Evolutionary conservation across 2,329 filamentous ascomycete species (phyloP), one percentile per base, ranked within the genome.

Genomic region (Fusarium sp.): DNA sequence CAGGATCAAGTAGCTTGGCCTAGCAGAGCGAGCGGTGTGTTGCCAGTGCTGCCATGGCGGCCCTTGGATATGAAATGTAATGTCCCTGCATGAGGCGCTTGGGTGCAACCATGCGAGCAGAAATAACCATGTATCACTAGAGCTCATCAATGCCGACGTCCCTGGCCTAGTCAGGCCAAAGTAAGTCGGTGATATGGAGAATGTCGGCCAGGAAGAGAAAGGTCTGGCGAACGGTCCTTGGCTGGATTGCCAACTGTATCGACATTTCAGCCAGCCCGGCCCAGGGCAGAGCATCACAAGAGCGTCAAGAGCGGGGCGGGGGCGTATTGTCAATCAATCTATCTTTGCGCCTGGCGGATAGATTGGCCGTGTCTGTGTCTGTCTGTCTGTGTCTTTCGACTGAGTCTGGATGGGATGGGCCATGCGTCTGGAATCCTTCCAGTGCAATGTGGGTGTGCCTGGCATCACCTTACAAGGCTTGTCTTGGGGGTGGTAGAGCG

Each of bases 181-280:
- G 49, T 44, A 49, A 58, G 49, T 61, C 42, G 25, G 33, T 59
- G 27, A 46, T 38, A 40, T 49, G 31, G 27, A 50, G 31, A 49
- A 38, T 29, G 31, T 14, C 23, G 23, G 55, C 55, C 56, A 59
- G 29, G 40, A 54, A 61, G 38, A 55, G 57, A 31, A 58, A 53
- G 31, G 25, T 40, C 53, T 40, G 51, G 55, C 65, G 54, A 63
- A 63, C 54, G 33, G 55, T 34, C 36, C 14, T 40, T 59, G 49
- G 42, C 42, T 55, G 55, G 60, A 56, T 59, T 42, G 49, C 60
- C 55, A 13, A 40, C 46, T 42, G 64, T 34, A 49, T 67, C 38
- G 51, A 62, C 58, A 49, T 44, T 65, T 63, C 64, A 73, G 64
- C 68, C 70, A 74, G 68, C 68, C 70, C 72, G 50, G 62, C 50